Base-by-base conservation (phyloP, 371 early-diverging fungal genomes). In the Mucor lusitanicus region DNA sequence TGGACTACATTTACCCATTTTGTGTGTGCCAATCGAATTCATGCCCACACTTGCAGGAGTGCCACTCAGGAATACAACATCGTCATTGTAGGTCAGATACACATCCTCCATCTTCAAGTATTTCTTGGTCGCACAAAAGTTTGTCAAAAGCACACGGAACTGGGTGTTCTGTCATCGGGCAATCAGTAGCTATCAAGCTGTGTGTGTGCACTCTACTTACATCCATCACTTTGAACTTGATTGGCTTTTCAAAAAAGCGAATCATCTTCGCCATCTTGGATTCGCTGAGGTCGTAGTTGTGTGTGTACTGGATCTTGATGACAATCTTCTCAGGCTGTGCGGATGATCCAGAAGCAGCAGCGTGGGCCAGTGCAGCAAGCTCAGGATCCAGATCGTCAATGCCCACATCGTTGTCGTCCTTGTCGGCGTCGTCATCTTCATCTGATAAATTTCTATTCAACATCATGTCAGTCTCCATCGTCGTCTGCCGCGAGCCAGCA, bases 361-460 rank as follows among this genome's bases (percentile, higher is more conserved):
- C 30, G 0, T 59, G 40, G 0, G 50, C 11, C 59, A 37, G 59
- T 35, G 58, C 56, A 35, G 70, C 72, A 23, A 82, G 44, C 21
- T 79, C 82, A 42, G 82, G 82, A 61, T 82, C 82, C 3, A 82
- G 60, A 33, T 76, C 80, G 9, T 76, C 75, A 32, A 82, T 57
- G 6, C 59, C 63, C 0, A 32, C n/a, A 17, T 35, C 55, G 17
- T 21, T 23, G 13, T 61, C 32, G 13, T 64, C 59, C 4, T 61
- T 23, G 6, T n/a, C n/a, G n/a, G n/a, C n/a, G n/a, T n/a, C n/a
- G n/a, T n/a, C n/a, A n/a, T 50, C 60, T 27, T 46, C 70, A 7
- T 65, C 44, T n/a, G 65, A 58, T n/a, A 64, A 35, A 21, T 64
- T 27, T 23, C 63, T 63, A 19, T 12, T 19, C 33, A 33, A 6